Percentiles rank a stretch among this genome's conserved stretches.
These are phyloP conservation scores for Pneumocystis oryctolagi DNA, from an alignment of 1,139 yeast genomes.

Conservation along the genomic window DNA sequence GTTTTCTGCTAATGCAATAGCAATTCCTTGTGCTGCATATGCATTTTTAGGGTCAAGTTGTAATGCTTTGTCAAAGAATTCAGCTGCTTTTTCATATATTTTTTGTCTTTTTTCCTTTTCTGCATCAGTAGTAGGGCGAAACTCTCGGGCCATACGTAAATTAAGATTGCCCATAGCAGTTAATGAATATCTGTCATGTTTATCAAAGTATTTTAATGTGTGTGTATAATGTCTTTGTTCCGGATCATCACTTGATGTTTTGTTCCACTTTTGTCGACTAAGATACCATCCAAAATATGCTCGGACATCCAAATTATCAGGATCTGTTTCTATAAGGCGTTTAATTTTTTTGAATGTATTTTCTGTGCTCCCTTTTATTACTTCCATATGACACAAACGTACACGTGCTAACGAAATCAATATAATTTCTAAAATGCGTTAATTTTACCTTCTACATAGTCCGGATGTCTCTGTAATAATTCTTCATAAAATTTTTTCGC, in stretches of 20 bases:
- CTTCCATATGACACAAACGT: slow-evolving; percentile 10
- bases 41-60: slow-evolving; percentile 74
- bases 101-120: slow-evolving; percentile 56
- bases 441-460: slow-evolving; percentile 59
- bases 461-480: slow-evolving; percentile 46
- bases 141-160: slow-evolving; percentile 66
- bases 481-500: slow-evolving; percentile 42
- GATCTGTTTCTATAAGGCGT: slow-evolving; percentile 37
- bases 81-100: slow-evolving; percentile 76
- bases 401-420: slow-evolving; percentile 8
- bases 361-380: slow-evolving; percentile 19
- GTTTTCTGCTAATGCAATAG: slow-evolving; percentile 81
- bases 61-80: slow-evolving; percentile 74
- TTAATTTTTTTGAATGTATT: slow-evolving; percentile 41
- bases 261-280: slow-evolving; percentile 33
- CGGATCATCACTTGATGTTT: slow-evolving; percentile 37
- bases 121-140: slow-evolving; percentile 36
- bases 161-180: slow-evolving; percentile 83
- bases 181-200: slow-evolving; percentile 77
- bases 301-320: slow-evolving; percentile 63
- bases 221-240: slow-evolving; percentile 75
- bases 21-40: slow-evolving; percentile 95
- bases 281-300: slow-evolving; percentile 89
- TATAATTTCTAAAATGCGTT: not conserved
- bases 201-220: slow-evolving; percentile 62